Evolutionary conservation across 2,329 filamentous ascomycete genomes (phyloP).

Genomic region (Tympanopsis confertula): DNA sequence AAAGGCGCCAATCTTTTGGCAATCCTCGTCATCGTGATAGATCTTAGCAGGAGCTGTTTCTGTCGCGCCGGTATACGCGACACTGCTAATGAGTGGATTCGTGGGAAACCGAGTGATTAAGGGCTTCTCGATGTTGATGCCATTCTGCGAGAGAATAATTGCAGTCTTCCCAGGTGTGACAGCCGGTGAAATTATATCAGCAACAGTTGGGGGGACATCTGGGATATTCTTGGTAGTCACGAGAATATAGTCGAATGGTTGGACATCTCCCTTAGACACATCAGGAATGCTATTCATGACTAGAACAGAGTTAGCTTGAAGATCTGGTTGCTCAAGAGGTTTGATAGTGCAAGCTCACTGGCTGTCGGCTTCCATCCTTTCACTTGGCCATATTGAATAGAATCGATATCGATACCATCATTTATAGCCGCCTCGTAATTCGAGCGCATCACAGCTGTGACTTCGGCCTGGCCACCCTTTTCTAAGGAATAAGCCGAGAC

Average conservation of each 20-base stretch:
- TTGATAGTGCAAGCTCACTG: constrained; percentile 13
- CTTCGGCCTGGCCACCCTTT: constrained; percentile 31
- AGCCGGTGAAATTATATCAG: constrained; percentile 36
- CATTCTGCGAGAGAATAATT: constrained; percentile 49
- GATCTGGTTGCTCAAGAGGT: constrained; percentile 6
- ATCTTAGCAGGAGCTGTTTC: constrained; percentile 34
- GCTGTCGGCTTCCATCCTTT: constrained; percentile 32
- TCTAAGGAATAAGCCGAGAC: constrained; percentile 43
- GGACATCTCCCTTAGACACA: constrained; percentile 8
- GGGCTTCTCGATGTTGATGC: constrained; percentile 49
- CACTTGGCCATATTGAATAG: constrained; percentile 39
- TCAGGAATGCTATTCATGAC: not conserved
- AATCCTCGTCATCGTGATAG: constrained; percentile 38
- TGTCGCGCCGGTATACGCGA: constrained; percentile 37
- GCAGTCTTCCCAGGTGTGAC: constrained; percentile 35
- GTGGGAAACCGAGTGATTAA: constrained; percentile 33
- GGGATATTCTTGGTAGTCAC: constrained; percentile 46
- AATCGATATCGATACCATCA: constrained; percentile 40
- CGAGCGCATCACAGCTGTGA: constrained; percentile 42
- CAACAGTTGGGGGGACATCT: constrained; percentile 33
- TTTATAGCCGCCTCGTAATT: constrained; percentile 35
- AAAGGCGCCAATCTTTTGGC: constrained; percentile 37
- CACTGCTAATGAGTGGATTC: constrained; percentile 38
- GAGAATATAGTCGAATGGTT: constrained; percentile 41
- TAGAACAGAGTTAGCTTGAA: not conserved